Conservation (phyloP, 768 basidiomycete species). For the Lactarius indigo region DNA sequence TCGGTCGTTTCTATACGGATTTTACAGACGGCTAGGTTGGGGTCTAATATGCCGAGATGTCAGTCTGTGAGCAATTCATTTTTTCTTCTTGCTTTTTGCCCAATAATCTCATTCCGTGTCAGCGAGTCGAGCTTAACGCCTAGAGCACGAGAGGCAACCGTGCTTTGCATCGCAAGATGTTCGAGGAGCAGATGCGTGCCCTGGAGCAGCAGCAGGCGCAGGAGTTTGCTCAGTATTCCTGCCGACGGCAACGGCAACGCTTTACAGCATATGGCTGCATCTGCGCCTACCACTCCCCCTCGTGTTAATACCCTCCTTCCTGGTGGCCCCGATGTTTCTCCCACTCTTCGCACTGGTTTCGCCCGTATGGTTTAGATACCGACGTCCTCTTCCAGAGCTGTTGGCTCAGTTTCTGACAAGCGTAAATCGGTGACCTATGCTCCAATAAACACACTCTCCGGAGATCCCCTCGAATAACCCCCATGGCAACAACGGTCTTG, state of each 20-base stretch:
- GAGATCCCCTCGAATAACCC: slow-evolving; percentile 40
- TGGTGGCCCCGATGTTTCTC: slow-evolving; percentile 44
- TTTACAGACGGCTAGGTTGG: slow-evolving; percentile 71
- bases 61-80: slow-evolving; percentile 58
- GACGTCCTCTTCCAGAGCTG: slow-evolving; percentile 66
- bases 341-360: slow-evolving; percentile 40
- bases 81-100: slow-evolving; percentile 14
- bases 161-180: slow-evolving; percentile 77
- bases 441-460: slow-evolving; percentile 67
- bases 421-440: slow-evolving; percentile 86
- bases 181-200: slow-evolving; percentile 95
- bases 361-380: slow-evolving; percentile 48
- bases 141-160: slow-evolving; percentile 92
- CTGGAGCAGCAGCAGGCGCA: slow-evolving; percentile 90
- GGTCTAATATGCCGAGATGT: slow-evolving; percentile 83
- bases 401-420: slow-evolving; percentile 68
- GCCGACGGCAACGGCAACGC: slow-evolving; percentile 50
- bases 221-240: slow-evolving; percentile 73
- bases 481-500: slow-evolving; percentile 38
- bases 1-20: slow-evolving; percentile 18
- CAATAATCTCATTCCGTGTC: slow-evolving; percentile 22
- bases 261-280: slow-evolving; percentile 77
- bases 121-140: slow-evolving; percentile 87
- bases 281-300: slow-evolving; percentile 85
- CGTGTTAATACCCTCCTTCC: slow-evolving; percentile 70